Evolutionary conservation across 2,329 filamentous ascomycete species (phyloP).

Genomic region (Grosmannia clavigera): DNA sequence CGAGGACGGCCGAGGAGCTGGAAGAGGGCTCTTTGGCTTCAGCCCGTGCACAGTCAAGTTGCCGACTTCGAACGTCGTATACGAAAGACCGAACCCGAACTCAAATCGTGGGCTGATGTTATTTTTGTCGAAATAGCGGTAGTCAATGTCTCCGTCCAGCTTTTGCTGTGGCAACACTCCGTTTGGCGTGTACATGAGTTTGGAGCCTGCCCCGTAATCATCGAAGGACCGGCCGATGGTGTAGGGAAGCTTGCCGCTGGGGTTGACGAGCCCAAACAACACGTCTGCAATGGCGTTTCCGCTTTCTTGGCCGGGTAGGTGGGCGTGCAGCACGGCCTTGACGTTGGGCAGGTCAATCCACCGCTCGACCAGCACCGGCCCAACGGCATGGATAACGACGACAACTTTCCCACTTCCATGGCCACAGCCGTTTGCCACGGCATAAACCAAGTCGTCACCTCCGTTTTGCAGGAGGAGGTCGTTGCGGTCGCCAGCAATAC

Average conservation of each 20-base stretch:
- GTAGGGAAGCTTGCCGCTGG: constrained; percentile 74
- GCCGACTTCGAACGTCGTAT: constrained; percentile 58
- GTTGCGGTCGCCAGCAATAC: constrained; percentile 68
- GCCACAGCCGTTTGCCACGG: constrained; percentile 56
- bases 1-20: constrained; percentile 25
- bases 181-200: constrained; percentile 58
- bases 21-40: constrained; percentile 32
- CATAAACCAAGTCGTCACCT: constrained; percentile 62
- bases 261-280: constrained; percentile 63
- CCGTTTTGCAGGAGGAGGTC: constrained; percentile 62
- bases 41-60: constrained; percentile 34
- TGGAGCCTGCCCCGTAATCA: constrained; percentile 64
- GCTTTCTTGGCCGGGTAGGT: constrained; percentile 77
- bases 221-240: constrained; percentile 63
- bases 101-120: constrained; percentile 65
- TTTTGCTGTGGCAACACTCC: constrained; percentile 65
- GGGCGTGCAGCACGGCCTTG: constrained; percentile 70
- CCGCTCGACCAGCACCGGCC: constrained; percentile 65
- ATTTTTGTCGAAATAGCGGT: constrained; percentile 74
- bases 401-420: constrained; percentile 54
- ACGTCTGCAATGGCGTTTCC: constrained; percentile 72
- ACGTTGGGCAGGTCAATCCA: constrained; percentile 70
- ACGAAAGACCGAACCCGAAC: constrained; percentile 78
- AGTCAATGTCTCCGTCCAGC: constrained; percentile 79
- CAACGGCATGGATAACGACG: constrained; percentile 80